Conservation (phyloP, 1,284 basidiomycete species). For the Termitomyces sp. region DNA sequence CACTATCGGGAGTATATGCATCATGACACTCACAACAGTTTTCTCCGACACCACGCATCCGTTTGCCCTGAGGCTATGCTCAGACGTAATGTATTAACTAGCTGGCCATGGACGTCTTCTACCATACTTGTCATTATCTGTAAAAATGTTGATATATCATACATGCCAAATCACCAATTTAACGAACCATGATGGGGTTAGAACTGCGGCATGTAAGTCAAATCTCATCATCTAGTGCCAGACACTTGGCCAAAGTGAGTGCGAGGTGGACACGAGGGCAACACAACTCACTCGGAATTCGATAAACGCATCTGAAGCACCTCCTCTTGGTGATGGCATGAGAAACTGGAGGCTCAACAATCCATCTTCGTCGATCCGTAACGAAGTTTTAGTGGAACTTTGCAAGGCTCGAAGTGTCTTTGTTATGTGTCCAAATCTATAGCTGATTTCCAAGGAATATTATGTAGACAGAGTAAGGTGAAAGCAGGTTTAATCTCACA, state of each 20-base stretch:
- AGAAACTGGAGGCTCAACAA: conserved; percentile 83
- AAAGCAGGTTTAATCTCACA: conserved; percentile 16
- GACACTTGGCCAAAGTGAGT: conserved; percentile 35
- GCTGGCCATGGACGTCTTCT: not conserved
- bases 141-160: no score
- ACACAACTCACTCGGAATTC: conserved; percentile 74
- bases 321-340: conserved; percentile 61
- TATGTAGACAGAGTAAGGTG: not conserved
- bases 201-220: conserved; percentile 2
- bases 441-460: conserved; percentile 44
- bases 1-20: no score
- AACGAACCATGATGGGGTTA: not conserved
- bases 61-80: not conserved
- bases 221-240: conserved; percentile 44
- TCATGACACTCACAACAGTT: not conserved
- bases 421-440: conserved; percentile 71
- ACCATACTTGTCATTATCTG: no score
- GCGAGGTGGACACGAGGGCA: not conserved
- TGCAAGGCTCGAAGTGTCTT: conserved; percentile 71
- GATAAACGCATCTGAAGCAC: conserved; percentile 60
- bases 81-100: no score
- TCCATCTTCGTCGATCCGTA: conserved; percentile 78
- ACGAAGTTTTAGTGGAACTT: conserved; percentile 77
- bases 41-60: not conserved
- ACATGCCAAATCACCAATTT: not conserved